phyloP scores from a whole-genome alignment of 2,329 filamentous ascomycete species.

The Chrysosporium queenslandicum region DNA sequence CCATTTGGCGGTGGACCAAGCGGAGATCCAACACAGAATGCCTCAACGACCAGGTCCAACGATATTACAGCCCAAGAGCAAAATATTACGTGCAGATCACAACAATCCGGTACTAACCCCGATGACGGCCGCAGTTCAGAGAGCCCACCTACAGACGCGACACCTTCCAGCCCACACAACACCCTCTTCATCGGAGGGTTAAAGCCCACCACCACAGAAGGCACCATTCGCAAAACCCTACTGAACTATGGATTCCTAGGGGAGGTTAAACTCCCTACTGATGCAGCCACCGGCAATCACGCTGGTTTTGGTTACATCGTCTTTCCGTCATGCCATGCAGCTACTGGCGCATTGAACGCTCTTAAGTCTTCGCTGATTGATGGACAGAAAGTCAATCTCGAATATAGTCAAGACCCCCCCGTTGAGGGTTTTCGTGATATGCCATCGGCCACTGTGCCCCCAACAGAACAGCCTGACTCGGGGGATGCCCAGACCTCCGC shows the following conservation, averaged over 20 bases:
- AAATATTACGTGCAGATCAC: background rate
- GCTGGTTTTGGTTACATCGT: slow-evolving; percentile 34
- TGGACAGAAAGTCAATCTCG: slow-evolving; percentile 34
- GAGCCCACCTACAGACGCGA: background rate
- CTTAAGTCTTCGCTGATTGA: slow-evolving; percentile 24
- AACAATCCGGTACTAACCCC: background rate
- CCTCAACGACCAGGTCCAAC: background rate
- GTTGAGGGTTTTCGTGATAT: background rate
- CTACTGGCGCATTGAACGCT: slow-evolving; percentile 29
- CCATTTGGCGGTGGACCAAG: background rate
- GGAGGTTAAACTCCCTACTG: slow-evolving; percentile 24
- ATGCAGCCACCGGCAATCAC: slow-evolving; percentile 27
- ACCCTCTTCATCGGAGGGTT: slow-evolving; percentile 35
- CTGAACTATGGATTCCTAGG: slow-evolving; percentile 31
- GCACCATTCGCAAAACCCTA: slow-evolving; percentile 30
- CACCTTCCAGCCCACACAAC: slow-evolving; percentile 9
- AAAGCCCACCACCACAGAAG: slow-evolving; percentile 30
- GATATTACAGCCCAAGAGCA: background rate
- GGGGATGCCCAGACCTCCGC: background rate
- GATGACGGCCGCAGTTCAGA: background rate
- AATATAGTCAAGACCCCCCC: slow-evolving; percentile 18
- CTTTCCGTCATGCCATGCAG: slow-evolving; percentile 29
- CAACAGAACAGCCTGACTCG: background rate
- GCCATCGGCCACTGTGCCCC: background rate
- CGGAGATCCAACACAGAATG: background rate